Base-by-base conservation (phyloP, 2,329 filamentous ascomycete genomes). In the Aureobasidium sp. region DNA sequence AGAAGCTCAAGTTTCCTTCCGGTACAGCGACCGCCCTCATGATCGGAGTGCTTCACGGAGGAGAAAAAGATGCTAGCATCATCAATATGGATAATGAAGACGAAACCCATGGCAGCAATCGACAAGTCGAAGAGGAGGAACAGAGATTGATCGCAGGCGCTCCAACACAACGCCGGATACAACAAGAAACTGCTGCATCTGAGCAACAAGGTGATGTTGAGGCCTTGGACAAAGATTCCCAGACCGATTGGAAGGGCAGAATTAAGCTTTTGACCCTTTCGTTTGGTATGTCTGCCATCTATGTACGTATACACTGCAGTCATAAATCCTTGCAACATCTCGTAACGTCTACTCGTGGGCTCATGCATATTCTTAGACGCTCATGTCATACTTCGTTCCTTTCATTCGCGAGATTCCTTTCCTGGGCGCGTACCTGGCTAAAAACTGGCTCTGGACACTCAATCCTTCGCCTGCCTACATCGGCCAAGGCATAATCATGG, bases 401-500 rank as follows among this genome's bases (percentile, higher is more conserved):
- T 78, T 90, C 54, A 76, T 97, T 25, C 87, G 91, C 61, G 88
- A 90, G 66, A 78, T 99, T n/a, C 94, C 94, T 0, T 79, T 99
- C 30, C 90, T 97, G 67, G 94, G 94, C 0, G 76, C 82, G 0
- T 75, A 82, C 2, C 82, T 95, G 7, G 91, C 91, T 0, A 76
- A 83, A 1, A 84, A 84, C 2, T 99, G 93, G 93, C 82, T 97
- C 1, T 99, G 94, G 94, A 94, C 90, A 0, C 78, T 99, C 7
- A 99, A 99, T 67, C 94, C 94, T 0, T 97, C 91, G 48, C 87
- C 96, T n/a, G 94, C 94, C 2, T 99, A 99, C 72, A 86, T 97
- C 30, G 94, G 94, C 0, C 94, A 99, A 75, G 94, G 94, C 11
- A 95, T 99, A 64, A 97, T 99, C 70, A 99, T 99, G 94, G 94